Base-by-base conservation (phyloP, 2,329 filamentous ascomycete species). In the Talaromyces sp. region DNA sequence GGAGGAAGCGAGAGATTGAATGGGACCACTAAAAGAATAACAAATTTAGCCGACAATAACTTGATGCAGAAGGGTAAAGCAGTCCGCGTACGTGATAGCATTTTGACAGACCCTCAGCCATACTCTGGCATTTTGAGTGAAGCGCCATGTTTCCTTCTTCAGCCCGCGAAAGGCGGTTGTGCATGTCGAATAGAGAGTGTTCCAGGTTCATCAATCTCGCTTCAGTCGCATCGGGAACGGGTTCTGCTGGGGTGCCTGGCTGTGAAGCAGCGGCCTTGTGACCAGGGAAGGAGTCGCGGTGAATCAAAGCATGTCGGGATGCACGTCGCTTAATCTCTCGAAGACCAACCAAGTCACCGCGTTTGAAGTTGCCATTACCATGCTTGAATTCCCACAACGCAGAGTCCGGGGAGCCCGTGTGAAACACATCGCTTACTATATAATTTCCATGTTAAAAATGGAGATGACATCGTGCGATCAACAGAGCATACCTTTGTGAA, bases 341-440 rank as follows among this genome's bases (percentile, higher is more conserved):
- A 56, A 99, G 77, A 7, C 93, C 91, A 46, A 93, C 86, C 20
- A 99, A 79, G 71, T 99, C 93, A 33, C 94, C 94, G 60, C 92
- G 86, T 75, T 96, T 97, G 78, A 99, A 99, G 71, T 89, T 97
- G 48, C 93, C 93, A 66, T 93, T 95, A 48, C 94, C 94, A 69
- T 99, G 94, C 74, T 97, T 97, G 74, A 99, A 99, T 70, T 99
- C 94, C 94, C 94, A 99, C 27, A 99, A 79, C 0, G 93, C 91
- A 17, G 91, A 91, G 67, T 97, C 94, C 11, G 93, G 91, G 39
- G 89, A 92, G 10, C 91, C 91, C 3, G 91, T 96, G 72, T 97
- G 93, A 70, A 97, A 99, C 19, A 97, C 94, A 71, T 99, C 94
- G 78, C 94, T 97, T 66, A 97, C 94, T 97, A 65, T 29, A 20